These are phyloP conservation scores for Xylogone sp. DNA, from an alignment of 2,329 filamentous ascomycete genomes.

Conservation along the genomic window DNA sequence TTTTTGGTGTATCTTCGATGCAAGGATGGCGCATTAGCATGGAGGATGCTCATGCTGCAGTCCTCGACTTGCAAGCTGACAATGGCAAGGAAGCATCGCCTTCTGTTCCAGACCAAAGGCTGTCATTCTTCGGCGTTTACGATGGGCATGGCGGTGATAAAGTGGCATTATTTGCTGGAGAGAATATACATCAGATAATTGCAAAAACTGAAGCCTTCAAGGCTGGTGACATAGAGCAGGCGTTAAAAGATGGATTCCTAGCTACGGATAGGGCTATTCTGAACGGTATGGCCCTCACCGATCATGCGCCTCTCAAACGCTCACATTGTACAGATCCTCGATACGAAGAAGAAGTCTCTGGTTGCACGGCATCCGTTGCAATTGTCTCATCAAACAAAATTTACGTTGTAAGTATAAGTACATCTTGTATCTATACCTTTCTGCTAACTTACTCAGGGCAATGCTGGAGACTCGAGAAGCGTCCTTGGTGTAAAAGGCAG, in stretches of 20 bases:
- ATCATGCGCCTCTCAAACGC: constrained; percentile 9
- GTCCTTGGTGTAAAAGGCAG: constrained; percentile 95
- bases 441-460: constrained; percentile 61
- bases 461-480: constrained; percentile 92
- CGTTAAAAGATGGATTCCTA: constrained; percentile 93
- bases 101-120: constrained; percentile 61
- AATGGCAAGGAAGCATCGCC: constrained; percentile 48
- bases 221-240: constrained; percentile 87
- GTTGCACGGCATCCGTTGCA: constrained; percentile 91
- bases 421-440: constrained; percentile 6
- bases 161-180: constrained; percentile 88
- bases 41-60: constrained; percentile 90
- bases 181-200: constrained; percentile 91
- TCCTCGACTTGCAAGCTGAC: constrained; percentile 77
- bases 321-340: constrained; percentile 67
- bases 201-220: constrained; percentile 94
- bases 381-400: constrained; percentile 89
- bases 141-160: constrained; percentile 97
- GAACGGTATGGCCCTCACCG: constrained; percentile 61
- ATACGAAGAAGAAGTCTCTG: constrained; percentile 97
- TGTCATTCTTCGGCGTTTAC: constrained; percentile 97
- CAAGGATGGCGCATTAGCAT: constrained; percentile 99
- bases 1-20: constrained; percentile 97
- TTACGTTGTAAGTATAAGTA: constrained; percentile 71
- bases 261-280: constrained; percentile 95